phyloP scores from a whole-genome alignment of 2,329 filamentous ascomycete genomes.

The Gaeumannomyces sp. region DNA sequence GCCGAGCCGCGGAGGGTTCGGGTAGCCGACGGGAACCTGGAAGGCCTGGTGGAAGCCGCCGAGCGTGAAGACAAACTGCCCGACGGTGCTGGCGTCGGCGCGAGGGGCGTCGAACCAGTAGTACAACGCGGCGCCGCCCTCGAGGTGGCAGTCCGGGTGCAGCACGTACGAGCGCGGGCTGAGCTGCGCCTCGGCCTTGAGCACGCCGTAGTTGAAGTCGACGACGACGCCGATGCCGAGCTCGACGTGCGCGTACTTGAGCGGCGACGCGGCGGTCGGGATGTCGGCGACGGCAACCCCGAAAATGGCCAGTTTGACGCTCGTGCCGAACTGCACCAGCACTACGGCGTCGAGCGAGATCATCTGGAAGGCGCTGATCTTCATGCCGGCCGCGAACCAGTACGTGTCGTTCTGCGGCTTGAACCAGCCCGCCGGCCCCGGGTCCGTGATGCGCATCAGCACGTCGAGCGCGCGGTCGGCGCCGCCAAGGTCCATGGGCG shows the following conservation, averaged over 20 bases:
- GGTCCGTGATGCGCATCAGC: constrained; percentile 16
- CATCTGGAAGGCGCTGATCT: constrained; percentile 31
- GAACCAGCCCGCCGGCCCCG: constrained; percentile 25
- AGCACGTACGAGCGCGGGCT: constrained; percentile 34
- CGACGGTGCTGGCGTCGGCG: constrained; percentile 18
- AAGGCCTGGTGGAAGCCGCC: constrained; percentile 39
- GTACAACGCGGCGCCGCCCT: constrained; percentile 35
- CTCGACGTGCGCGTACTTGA: constrained; percentile 29
- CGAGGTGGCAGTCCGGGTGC: constrained; percentile 31
- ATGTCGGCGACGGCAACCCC: constrained; percentile 25
- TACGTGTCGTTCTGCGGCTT: constrained; percentile 21
- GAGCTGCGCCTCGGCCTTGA: constrained; percentile 33
- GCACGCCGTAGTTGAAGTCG: constrained; percentile 28
- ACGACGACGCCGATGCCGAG: constrained; percentile 28
- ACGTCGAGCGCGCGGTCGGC: constrained; percentile 11
- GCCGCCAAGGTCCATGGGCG: neutral
- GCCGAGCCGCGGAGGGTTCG: constrained; percentile 29
- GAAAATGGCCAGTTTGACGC: constrained; percentile 29
- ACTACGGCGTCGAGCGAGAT: constrained; percentile 29
- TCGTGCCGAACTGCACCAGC: constrained; percentile 24
- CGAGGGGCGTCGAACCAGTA: constrained; percentile 28
- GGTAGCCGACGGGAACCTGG: constrained; percentile 27
- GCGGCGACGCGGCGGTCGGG: constrained; percentile 17
- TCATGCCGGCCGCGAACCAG: constrained; percentile 33
- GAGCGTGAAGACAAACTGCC: constrained; percentile 38